Evolutionary conservation across 176 grass and related monocot genomes (phyloP).

Genomic region (Phragmites australis): DNA sequence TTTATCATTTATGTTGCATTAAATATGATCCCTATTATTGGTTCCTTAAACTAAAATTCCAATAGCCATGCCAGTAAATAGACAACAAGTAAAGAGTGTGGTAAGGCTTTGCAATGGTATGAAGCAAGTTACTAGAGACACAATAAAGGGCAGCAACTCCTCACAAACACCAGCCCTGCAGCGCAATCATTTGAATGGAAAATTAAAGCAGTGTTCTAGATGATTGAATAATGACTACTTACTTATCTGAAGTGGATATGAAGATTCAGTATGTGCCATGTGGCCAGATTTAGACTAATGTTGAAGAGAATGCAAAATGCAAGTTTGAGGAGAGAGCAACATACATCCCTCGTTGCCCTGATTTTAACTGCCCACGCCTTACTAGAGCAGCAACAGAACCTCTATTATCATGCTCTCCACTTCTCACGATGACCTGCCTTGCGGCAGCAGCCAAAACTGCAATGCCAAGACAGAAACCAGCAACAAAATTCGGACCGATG

Average conservation of each 20-base stretch:
- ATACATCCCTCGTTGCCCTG: constrained; percentile 75
- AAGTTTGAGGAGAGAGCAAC: constrained; percentile 41
- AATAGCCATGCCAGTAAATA: neutral
- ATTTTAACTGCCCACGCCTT: constrained; percentile 91
- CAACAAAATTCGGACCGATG: constrained; percentile 49
- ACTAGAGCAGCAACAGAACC: constrained; percentile 95
- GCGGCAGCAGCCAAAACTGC: constrained; percentile 57
- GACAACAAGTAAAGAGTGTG: neutral
- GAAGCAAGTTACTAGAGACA: constrained; percentile 25
- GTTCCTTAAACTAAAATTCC: constrained; percentile 9
- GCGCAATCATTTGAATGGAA: too few species aligned
- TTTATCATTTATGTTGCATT: constrained; percentile 20
- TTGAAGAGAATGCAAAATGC: constrained; percentile 30
- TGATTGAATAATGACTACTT: neutral
- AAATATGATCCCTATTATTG: neutral
- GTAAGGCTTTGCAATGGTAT: constrained; percentile 26
- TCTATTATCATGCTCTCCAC: constrained; percentile 42
- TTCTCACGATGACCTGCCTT: constrained; percentile 61
- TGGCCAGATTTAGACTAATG: neutral
- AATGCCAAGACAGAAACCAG: constrained; percentile 56
- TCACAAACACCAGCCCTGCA: neutral
- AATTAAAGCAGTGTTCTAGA: too few species aligned
- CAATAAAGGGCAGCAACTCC: neutral
- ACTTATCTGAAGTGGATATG: neutral
- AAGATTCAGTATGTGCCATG: neutral